Percentiles rank a stretch among this genome's conserved stretches.
These are phyloP conservation scores for Phialophora chinensis DNA, from an alignment of 2,329 filamentous ascomycete species.

Conservation along the genomic window DNA sequence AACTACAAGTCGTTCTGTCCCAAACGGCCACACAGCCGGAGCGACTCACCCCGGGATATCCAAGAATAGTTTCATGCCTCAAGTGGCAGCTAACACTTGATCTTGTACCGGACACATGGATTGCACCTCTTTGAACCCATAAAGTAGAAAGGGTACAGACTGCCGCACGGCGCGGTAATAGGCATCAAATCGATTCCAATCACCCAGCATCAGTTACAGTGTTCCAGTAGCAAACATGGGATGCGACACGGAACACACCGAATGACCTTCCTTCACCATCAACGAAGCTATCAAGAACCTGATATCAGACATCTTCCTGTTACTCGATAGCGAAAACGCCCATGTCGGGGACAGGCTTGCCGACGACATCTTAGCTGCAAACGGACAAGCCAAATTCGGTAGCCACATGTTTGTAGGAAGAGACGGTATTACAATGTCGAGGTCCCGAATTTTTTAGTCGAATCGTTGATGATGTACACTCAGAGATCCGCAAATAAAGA, in stretches of 20 bases:
- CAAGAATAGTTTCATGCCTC: too few species aligned
- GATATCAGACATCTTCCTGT: slow-evolving; percentile 13
- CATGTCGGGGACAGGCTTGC: slow-evolving; percentile 11
- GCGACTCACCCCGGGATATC: too few species aligned
- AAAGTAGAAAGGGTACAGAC: too few species aligned
- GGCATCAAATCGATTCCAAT: too few species aligned
- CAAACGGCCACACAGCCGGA: too few species aligned
- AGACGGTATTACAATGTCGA: background rate
- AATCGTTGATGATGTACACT: background rate
- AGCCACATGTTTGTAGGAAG: background rate
- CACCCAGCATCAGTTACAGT: too few species aligned
- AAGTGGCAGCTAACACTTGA: too few species aligned
- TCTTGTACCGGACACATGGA: too few species aligned
- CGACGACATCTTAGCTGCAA: slow-evolving; percentile 16
- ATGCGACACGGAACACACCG: slow-evolving; percentile 14
- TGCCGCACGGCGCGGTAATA: too few species aligned
- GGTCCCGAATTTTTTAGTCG: too few species aligned
- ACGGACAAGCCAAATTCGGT: slow-evolving; percentile 13
- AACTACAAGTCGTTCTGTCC: too few species aligned
- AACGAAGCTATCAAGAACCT: slow-evolving; percentile 5
- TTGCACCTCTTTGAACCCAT: too few species aligned
- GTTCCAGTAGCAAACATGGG: slow-evolving; percentile 12
- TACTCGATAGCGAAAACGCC: slow-evolving; percentile 9
- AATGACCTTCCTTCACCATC: slow-evolving; percentile 9
- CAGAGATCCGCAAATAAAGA: slow-evolving; percentile 21